Conservation (phyloP, 768 basidiomycete genomes). For the Suillus subluteus region DNA sequence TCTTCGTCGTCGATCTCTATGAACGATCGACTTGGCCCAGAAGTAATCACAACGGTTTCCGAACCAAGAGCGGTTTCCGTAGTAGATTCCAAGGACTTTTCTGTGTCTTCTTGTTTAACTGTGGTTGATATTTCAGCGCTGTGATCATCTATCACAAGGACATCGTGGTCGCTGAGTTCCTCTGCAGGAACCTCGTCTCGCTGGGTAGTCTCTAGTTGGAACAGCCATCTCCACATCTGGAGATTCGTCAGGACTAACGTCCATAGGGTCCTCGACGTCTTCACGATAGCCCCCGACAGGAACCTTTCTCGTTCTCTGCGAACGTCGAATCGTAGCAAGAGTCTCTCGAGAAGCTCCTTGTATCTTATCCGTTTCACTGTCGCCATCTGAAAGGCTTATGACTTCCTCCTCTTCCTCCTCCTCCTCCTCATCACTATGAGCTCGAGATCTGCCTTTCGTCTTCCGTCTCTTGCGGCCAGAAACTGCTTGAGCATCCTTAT, state of each 20-base stretch:
- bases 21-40: background rate
- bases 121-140: slow-evolving; percentile 5
- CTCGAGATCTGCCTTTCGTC: slow-evolving; percentile 42
- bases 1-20: slow-evolving; percentile 56
- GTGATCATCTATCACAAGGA: slow-evolving; percentile 7
- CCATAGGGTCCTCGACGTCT: slow-evolving; percentile 23
- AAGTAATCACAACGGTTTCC: slow-evolving; percentile 5
- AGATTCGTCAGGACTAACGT: slow-evolving; percentile 3
- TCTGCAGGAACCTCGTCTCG: background rate
- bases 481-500: slow-evolving; percentile 11
- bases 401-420: slow-evolving; percentile 28
- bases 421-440: slow-evolving; percentile 25
- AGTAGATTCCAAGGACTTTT: slow-evolving; percentile 4
- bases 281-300: slow-evolving; percentile 31
- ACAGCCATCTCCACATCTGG: slow-evolving; percentile 24
- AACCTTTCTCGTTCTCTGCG: slow-evolving; percentile 35
- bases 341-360: slow-evolving; percentile 17
- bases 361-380: slow-evolving; percentile 5
- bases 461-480: slow-evolving; percentile 39
- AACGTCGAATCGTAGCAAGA: slow-evolving; percentile 28
- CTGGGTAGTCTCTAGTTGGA: slow-evolving; percentile 1
- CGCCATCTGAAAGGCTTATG: slow-evolving; percentile 10
- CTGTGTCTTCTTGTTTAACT: slow-evolving; percentile 3
- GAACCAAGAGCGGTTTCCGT: slow-evolving; percentile 5
- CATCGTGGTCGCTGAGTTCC: slow-evolving; percentile 1